Evolutionary conservation across 106 monocot species (phyloP).

Genomic region (Acorus gramineus): DNA sequence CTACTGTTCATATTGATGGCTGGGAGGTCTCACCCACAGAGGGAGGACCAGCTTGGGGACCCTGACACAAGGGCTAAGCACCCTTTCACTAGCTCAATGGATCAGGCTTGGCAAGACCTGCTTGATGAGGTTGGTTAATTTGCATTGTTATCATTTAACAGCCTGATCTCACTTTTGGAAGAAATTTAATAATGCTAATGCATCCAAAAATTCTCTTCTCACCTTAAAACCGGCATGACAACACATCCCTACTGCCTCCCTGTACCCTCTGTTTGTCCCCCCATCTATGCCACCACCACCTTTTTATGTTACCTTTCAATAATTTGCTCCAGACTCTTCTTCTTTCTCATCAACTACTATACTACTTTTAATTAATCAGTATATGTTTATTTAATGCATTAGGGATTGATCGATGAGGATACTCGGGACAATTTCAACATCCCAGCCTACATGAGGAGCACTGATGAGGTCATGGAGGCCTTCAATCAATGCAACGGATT

Average conservation of each 20-base stretch:
- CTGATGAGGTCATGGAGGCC: slow-evolving; percentile 32
- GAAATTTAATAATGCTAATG: too few relatives aligned
- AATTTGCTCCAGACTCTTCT: not conserved
- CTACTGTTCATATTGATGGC: slow-evolving; percentile 49
- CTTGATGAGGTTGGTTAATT: slow-evolving; percentile 32
- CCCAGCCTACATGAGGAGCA: slow-evolving; percentile 53
- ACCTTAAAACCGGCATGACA: slow-evolving; percentile 17
- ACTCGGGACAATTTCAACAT: slow-evolving; percentile 49
- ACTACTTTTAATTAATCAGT: too few relatives aligned
- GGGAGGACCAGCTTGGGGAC: slow-evolving; percentile 52
- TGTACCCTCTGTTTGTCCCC: not conserved
- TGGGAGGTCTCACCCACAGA: slow-evolving; percentile 26
- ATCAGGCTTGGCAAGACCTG: slow-evolving; percentile 48
- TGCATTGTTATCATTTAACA: not conserved
- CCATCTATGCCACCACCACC: not conserved
- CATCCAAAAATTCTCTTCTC: not conserved
- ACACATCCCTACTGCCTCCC: slow-evolving; percentile 3
- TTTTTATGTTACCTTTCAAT: not conserved
- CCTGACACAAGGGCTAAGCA: slow-evolving; percentile 53
- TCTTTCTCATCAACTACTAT: too few relatives aligned
- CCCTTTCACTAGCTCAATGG: slow-evolving; percentile 49
- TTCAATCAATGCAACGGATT: slow-evolving; percentile 32
- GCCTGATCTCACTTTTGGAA: not conserved
- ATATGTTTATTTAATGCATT: not conserved
- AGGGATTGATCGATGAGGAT: slow-evolving; percentile 44